Percentiles rank a stretch among this genome's conserved stretches.
phyloP scores from a whole-genome alignment of 1,284 basidiomycete genomes.

The Pholiota adiposa region DNA sequence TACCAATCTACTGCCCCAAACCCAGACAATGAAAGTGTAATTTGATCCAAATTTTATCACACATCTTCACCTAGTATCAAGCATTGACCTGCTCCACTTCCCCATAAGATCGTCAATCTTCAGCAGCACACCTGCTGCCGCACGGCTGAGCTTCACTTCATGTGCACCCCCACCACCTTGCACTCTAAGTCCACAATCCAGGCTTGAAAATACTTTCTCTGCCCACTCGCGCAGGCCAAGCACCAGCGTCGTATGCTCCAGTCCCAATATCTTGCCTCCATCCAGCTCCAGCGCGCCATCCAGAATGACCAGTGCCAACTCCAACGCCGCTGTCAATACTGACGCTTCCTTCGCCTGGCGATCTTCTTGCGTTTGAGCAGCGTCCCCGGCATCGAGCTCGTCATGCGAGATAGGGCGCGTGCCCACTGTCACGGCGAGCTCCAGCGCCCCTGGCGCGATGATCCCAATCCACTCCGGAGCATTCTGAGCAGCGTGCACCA shows the following conservation, averaged over 20 bases:
- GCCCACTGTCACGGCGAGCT: slow-evolving; percentile 81
- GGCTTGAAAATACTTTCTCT: slow-evolving; percentile 60
- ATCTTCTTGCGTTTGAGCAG: slow-evolving; percentile 29
- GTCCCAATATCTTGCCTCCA: slow-evolving; percentile 72
- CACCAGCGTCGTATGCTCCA: slow-evolving; percentile 76
- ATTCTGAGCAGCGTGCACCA: slow-evolving; percentile 82
- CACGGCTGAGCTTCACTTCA: slow-evolving; percentile 62
- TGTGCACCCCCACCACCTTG: slow-evolving; percentile 69
- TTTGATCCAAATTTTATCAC: too few species aligned
- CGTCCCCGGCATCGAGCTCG: slow-evolving; percentile 39
- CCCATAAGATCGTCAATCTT: slow-evolving; percentile 80
- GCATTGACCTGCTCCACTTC: slow-evolving; percentile 78
- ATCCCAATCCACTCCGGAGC: slow-evolving; percentile 81
- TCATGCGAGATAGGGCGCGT: slow-evolving; percentile 59
- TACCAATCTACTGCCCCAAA: too few species aligned
- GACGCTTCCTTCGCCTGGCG: slow-evolving; percentile 58
- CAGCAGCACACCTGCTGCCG: slow-evolving; percentile 80
- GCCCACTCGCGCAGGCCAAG: slow-evolving; percentile 85
- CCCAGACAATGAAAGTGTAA: too few species aligned
- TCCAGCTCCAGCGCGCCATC: slow-evolving; percentile 80
- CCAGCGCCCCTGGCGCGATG: slow-evolving; percentile 79
- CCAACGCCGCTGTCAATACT: slow-evolving; percentile 75
- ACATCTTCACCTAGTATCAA: slow-evolving; percentile 35
- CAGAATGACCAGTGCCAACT: slow-evolving; percentile 77
- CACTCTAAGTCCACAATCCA: slow-evolving; percentile 69